Percentiles rank a stretch among this genome's conserved stretches.
phyloP scores from a whole-genome alignment of 2,329 filamentous ascomycete species.

The Microsporum ferrugineum region DNA sequence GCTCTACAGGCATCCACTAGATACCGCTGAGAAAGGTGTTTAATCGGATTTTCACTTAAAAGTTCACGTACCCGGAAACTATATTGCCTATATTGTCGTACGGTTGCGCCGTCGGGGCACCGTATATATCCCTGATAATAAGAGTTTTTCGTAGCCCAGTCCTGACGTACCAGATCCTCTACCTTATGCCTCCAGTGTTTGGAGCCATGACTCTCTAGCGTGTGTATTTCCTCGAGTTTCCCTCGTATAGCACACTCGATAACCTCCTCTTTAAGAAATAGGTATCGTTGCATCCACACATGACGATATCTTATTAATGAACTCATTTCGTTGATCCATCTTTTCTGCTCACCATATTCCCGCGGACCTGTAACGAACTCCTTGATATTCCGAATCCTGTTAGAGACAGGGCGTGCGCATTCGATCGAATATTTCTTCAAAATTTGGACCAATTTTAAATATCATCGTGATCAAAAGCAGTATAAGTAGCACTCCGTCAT shows the following conservation, averaged over 20 bases:
- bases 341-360: neutral
- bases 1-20: neutral
- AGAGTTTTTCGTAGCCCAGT: neutral
- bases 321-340: neutral
- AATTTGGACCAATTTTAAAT: neutral
- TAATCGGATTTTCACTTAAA: neutral
- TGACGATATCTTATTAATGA: neutral
- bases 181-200: neutral
- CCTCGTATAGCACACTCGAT: neutral
- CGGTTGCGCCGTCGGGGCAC: neutral
- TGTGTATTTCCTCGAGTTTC: neutral
- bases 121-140: neutral
- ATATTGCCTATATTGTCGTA: neutral
- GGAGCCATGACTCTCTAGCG: neutral
- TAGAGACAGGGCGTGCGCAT: neutral
- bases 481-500: too few relatives aligned
- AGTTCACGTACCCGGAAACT: neutral
- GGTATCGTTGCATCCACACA: neutral
- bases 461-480: neutral
- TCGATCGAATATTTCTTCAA: neutral
- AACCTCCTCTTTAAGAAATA: neutral
- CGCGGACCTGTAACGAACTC: neutral
- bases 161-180: neutral
- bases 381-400: neutral
- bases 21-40: neutral